Evolutionary conservation across 768 basidiomycete genomes (phyloP), one percentile per base, ranked within the genome.

Genomic region (Mycena rebaudengoi): DNA sequence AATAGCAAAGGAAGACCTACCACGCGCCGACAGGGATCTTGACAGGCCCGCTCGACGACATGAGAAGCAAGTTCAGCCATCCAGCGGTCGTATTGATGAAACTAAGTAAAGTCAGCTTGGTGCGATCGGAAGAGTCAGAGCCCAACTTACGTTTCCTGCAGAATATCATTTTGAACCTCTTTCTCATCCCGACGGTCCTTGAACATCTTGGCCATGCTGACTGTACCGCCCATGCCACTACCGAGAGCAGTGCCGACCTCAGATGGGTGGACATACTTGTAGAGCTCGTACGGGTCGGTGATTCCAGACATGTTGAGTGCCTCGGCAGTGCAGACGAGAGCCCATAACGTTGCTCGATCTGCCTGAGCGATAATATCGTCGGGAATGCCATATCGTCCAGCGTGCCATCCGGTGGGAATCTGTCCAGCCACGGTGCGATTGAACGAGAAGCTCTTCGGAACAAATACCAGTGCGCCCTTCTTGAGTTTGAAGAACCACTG

Each of bases 71-170:
- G 76, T 99, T 99, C 72, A 99, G 85, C 98, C 98, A 99, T 45
- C 97, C 97, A 60, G 97, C 96, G 41, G 96, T 96, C 3, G 96
- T 98, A 79, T 99, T 99, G 83, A 99, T 99, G 85, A 99, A 99
- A 30, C 95, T 96, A 67, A 11, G 26, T 23, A 26, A 56, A 62
- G 55, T 40, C 20, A 25, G 40, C 29, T 40, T 16, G n/a, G 35
- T 16, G 41, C 40, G 58, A 45, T 16, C 37, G 41, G n/a, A 52
- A 18, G 21, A 28, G 28, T 20, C 28, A 48, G 29, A n/a, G 35
- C 10, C 29, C 3, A 1, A 85, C 94, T 73, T 70, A 95, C 92
- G 98, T 99, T 78, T 99, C 98, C 77, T 99, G 98, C 41, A 99
- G 83, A 67, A 99, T 92, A 72, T 99, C 98, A 72, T 96, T 99